Evolutionary conservation across 2,329 filamentous ascomycete species (phyloP), one percentile per base, ranked within the genome.

Genomic region (Periconia digitata): DNA sequence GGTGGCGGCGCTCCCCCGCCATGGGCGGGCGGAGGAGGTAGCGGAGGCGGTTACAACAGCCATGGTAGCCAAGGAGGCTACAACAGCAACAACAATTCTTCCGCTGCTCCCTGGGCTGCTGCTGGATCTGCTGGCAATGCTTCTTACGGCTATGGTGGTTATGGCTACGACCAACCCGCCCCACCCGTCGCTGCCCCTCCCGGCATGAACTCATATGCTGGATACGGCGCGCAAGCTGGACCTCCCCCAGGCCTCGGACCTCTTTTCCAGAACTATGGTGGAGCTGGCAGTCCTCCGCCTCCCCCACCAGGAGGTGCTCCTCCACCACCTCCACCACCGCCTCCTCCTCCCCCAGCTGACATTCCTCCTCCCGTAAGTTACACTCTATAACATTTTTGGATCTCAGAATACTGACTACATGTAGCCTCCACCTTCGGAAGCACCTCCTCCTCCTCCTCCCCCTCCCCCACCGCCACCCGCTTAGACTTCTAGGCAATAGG

Each of bases 181-280:
- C 61, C 58, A 47, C 44, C 63, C 38, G 55, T 53, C n/a, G 51
- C 51, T 18, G 60, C 55, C 49, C 60, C 64, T 45, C 63, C 64
- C 20, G 65, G 60, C 15, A 46, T 54, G 46, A 46, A 72, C 32
- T 81, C 81, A 49, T 69, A 69, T 35, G 69, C 73, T 10, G 35
- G 35, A 15, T 71, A 72, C 48, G 73, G 72, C 27, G 62, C 67
- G 43, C 82, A 60, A 79, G 48, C 62, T 75, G 51, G 74, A 37
- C 79, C 67, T 47, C 67, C 68, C 43, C 68, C 80, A 51, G 83
- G 82, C 35, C 75, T 86, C 51, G 85, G 81, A 64, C 81, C 83
- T 40, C 76, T 89, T 49, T 85, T 87, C 61, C 83, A 87, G 69
- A 85, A 85, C 62, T 89, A 83, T 53, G 76, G 81, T 34, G 74